phyloP scores from a whole-genome alignment of 495 filamentous ascomycete species.

The Neurospora sp. region DNA sequence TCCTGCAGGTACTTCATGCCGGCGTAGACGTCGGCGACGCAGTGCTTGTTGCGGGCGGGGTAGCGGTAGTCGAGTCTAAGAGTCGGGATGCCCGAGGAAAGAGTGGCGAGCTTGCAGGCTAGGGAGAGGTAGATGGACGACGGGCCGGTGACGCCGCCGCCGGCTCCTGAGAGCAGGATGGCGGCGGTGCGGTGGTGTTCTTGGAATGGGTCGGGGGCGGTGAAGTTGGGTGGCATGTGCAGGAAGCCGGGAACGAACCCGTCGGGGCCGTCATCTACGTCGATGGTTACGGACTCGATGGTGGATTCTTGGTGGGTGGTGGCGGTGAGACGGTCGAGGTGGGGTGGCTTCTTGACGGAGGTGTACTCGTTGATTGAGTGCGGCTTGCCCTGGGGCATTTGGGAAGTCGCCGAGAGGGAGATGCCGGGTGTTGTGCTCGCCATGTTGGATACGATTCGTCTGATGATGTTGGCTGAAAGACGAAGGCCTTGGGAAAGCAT shows the following conservation, averaged over 20 bases:
- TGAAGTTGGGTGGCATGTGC: conserved; percentile 14
- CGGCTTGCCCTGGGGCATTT: background rate
- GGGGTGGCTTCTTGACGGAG: conserved; percentile 2
- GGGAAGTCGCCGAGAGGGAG: conserved; percentile 1
- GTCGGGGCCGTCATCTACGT: conserved; percentile 9
- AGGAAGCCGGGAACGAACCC: conserved; percentile 15
- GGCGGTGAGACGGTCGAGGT: conserved; percentile 9
- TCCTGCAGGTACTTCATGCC: conserved; percentile 29
- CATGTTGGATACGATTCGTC: background rate
- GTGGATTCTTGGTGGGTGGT: conserved; percentile 1
- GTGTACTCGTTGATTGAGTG: conserved; percentile 11
- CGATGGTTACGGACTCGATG: conserved; percentile 9
- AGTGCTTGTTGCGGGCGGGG: conserved; percentile 24
- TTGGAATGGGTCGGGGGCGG: background rate
- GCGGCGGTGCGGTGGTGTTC: conserved; percentile 24
- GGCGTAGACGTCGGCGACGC: conserved; percentile 27
- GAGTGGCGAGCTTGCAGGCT: conserved; percentile 32
- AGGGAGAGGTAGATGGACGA: conserved; percentile 33
- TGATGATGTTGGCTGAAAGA: background rate
- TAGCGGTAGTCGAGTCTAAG: conserved; percentile 36
- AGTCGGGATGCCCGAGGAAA: conserved; percentile 25
- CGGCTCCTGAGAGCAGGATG: conserved; percentile 33
- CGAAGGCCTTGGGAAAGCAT: background rate
- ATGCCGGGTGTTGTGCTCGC: background rate
- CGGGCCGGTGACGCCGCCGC: conserved; percentile 36